phyloP scores from a whole-genome alignment of 2,329 filamentous ascomycete genomes.

The Akanthomyces muscarius region DNA sequence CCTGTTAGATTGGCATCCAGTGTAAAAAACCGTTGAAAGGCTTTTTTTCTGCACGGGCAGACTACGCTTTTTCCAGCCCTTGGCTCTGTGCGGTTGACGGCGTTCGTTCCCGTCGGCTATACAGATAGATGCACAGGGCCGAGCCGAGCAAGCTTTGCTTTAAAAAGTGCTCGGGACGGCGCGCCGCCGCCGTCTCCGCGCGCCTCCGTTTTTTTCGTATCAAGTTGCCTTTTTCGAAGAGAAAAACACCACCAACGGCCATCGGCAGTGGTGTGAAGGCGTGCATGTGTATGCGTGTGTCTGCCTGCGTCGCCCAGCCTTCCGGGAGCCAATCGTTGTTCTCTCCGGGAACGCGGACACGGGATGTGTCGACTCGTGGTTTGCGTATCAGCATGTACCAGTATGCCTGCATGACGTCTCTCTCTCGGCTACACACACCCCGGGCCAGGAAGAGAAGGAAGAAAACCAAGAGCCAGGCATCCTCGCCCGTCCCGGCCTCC shows the following conservation, averaged over 20 bases:
- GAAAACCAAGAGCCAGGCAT: background rate
- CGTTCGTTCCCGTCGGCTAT: no score
- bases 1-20: no score
- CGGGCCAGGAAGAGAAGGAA: background rate
- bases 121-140: no score
- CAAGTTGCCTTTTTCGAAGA: background rate
- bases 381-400: background rate
- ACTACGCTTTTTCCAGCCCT: no score
- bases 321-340: constrained; percentile 6
- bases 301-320: background rate
- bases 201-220: background rate
- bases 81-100: no score
- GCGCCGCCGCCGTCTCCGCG: background rate
- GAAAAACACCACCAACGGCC: background rate
- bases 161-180: background rate
- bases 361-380: background rate
- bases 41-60: no score
- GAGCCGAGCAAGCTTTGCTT: constrained; percentile 1
- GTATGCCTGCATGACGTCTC: background rate
- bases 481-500: background rate
- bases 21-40: no score
- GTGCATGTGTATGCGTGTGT: background rate
- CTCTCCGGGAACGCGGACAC: constrained; percentile 8
- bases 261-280: background rate
- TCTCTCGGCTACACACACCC: background rate